Base-by-base conservation (phyloP, 148 eudicot species). In the Oxyria digyna region DNA sequence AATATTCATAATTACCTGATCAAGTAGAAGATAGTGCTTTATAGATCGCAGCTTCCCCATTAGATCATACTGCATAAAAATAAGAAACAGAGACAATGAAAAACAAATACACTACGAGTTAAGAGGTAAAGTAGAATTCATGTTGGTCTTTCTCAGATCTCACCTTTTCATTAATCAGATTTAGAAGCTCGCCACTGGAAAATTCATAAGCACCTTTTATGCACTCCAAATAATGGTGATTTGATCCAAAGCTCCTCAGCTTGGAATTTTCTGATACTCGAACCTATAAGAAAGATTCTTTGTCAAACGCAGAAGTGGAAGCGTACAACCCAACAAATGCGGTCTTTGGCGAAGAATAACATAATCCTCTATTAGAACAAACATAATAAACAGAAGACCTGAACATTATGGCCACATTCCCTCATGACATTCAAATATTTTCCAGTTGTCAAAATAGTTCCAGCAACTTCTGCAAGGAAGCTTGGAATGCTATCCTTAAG, bases 401-500 rank as follows among this genome's bases (percentile, higher is more conserved):
- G 95, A 81, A 90, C 90, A 74, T 69, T 85, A 76, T 93, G 98
- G 32, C 98, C 98, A 78, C 97, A 93, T 82, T 93, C 98, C 81
- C 97, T 85, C 98, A 93, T 86, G 78, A 90, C 96, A 85, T 89
- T 93, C 72, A 93, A 74, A 80, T 93, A 93, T 84, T 93, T 93
- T 74, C 98, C 98, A 4, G 98, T 93, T 0, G 91, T 93, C 88
- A 90, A 84, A 80, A 90, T 90, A 67, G 85, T 90, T 78, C 87
- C 92, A 70, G 98, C 88, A 42, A 91, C 95, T 89, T 82, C 93
- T 71, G 83, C 80, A 75, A 93, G 91, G 75, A 93, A 88, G 82
- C 86, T 86, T 69, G 98, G 98, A 79, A 93, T 85, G 77, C 91
- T 91, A 69, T 84, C 86, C 76, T 90, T 93, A 69, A 93, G 89